A percentile compares a stretch with the other conserved stretches of the same genome.
These are phyloP conservation scores for Dendrobium catenatum DNA, from an alignment of 106 monocot species.

Conservation along the genomic window DNA sequence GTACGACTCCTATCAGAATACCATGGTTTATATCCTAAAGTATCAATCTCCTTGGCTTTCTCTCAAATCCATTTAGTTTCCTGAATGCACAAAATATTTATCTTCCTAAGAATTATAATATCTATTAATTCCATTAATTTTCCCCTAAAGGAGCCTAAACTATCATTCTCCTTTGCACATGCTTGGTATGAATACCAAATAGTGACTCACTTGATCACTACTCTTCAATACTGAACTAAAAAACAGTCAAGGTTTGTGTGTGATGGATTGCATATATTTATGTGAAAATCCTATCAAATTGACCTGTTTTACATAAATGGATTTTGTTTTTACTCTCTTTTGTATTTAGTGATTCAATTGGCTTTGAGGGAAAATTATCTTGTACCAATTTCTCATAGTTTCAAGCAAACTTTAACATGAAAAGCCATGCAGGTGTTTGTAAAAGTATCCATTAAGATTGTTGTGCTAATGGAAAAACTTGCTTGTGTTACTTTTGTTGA, in stretches of 20 bases:
- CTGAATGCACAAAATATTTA: no score
- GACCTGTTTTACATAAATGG: neutral
- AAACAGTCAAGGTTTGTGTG: neutral
- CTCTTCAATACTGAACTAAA: neutral
- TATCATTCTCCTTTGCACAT: neutral
- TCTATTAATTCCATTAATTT: no score
- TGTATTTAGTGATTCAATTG: neutral
- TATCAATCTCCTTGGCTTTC: no score
- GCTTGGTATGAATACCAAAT: neutral
- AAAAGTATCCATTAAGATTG: neutral
- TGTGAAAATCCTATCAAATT: neutral
- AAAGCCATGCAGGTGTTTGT: neutral
- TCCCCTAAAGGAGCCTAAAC: no score
- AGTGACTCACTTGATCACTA: neutral
- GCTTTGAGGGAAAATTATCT: neutral
- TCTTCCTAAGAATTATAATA: no score
- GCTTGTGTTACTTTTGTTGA: neutral
- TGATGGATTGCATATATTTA: neutral
- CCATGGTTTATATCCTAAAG: no score
- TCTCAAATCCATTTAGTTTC: no score
- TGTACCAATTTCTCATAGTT: neutral
- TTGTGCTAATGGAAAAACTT: neutral
- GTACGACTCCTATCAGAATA: no score
- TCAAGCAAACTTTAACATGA: neutral
- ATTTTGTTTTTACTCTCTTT: neutral